Evolutionary conservation across 192 early-diverging fungal species (phyloP).

Genomic region (Backusella tarrabulga): DNA sequence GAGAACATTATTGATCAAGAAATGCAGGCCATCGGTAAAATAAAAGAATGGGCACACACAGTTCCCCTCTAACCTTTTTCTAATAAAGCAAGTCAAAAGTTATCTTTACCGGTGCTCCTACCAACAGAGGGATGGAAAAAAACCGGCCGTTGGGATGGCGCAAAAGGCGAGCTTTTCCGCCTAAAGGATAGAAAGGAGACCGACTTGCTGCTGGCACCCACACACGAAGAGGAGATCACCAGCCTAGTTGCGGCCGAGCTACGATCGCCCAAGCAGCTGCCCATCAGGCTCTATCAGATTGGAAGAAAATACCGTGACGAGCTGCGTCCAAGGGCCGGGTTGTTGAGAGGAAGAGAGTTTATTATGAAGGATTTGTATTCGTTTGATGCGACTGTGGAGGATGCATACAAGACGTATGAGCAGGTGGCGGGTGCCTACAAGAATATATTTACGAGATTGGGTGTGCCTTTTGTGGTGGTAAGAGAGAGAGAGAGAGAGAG

Average conservation of each 20-base stretch:
- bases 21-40: slow-evolving; percentile 66
- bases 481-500: background rate
- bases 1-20: slow-evolving; percentile 80
- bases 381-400: slow-evolving; percentile 71
- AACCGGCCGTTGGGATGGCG: slow-evolving; percentile 76
- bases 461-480: slow-evolving; percentile 75
- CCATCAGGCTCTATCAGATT: slow-evolving; percentile 86
- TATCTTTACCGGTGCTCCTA: slow-evolving; percentile 69
- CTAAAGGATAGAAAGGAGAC: slow-evolving; percentile 75
- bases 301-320: slow-evolving; percentile 87
- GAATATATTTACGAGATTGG: slow-evolving; percentile 72
- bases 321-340: slow-evolving; percentile 75
- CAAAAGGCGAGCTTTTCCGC: slow-evolving; percentile 73
- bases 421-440: slow-evolving; percentile 74
- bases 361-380: slow-evolving; percentile 97
- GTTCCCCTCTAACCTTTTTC: background rate
- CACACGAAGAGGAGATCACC: slow-evolving; percentile 94
- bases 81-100: slow-evolving; percentile 61
- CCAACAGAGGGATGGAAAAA: slow-evolving; percentile 71
- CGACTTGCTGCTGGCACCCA: slow-evolving; percentile 75
- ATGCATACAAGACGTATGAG: slow-evolving; percentile 75
- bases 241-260: slow-evolving; percentile 65
- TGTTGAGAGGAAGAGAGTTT: slow-evolving; percentile 87
- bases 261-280: slow-evolving; percentile 69
- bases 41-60: background rate